Evolutionary conservation across 2,329 filamentous ascomycete genomes (phyloP).

Genomic region (Cladobotryum mycophilum): DNA sequence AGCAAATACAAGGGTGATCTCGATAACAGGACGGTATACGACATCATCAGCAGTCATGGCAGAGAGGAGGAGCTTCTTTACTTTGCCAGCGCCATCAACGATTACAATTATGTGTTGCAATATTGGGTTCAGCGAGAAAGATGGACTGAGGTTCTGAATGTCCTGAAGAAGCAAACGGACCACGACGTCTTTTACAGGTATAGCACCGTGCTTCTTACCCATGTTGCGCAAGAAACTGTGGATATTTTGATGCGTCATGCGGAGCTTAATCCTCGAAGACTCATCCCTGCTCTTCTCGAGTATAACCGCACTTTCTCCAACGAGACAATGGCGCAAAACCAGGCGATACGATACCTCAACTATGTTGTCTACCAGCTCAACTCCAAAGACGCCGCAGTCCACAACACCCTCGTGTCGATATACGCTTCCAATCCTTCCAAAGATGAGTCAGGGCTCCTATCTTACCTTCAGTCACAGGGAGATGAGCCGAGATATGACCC

Average conservation of each 20-base stretch:
- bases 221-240: slow-evolving; percentile 78
- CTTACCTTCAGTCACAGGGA: slow-evolving; percentile 86
- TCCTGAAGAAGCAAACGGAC: slow-evolving; percentile 89
- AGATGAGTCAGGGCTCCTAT: slow-evolving; percentile 78
- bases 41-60: slow-evolving; percentile 92
- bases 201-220: slow-evolving; percentile 91
- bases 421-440: slow-evolving; percentile 80
- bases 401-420: slow-evolving; percentile 95
- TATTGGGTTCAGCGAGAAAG: slow-evolving; percentile 97
- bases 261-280: slow-evolving; percentile 74
- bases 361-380: slow-evolving; percentile 85
- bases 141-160: slow-evolving; percentile 79
- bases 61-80: slow-evolving; percentile 87
- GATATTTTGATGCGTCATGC: slow-evolving; percentile 91
- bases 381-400: slow-evolving; percentile 76
- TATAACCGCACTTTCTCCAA: slow-evolving; percentile 77
- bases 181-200: slow-evolving; percentile 94
- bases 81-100: slow-evolving; percentile 82
- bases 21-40: slow-evolving; percentile 87
- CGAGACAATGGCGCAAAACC: slow-evolving; percentile 63
- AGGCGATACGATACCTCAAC: slow-evolving; percentile 88
- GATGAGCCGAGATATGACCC: slow-evolving; percentile 84
- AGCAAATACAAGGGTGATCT: slow-evolving; percentile 79
- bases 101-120: slow-evolving; percentile 89
- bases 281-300: slow-evolving; percentile 89